Conservation (phyloP, 495 filamentous ascomycete genomes). For the Saxophila tyrrhenica region DNA sequence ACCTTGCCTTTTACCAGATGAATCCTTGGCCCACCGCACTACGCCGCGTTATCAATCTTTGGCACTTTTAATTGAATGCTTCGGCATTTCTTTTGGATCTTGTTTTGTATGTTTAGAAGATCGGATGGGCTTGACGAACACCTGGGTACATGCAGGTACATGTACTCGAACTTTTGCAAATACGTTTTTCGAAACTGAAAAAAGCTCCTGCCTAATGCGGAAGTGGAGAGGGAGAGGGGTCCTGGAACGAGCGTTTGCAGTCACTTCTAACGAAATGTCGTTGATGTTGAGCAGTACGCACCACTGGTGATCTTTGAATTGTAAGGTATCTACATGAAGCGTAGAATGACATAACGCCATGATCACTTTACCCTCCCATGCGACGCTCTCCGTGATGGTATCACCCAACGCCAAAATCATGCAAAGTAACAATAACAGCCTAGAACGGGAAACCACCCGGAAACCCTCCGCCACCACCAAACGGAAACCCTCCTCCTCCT, state of each 20-base stretch:
- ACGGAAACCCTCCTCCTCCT: conserved; percentile 13
- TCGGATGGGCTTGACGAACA: too few species aligned
- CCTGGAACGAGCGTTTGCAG: background rate
- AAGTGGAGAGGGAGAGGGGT: background rate
- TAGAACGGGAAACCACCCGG: background rate
- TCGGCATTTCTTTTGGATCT: background rate
- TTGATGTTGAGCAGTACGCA: too few species aligned
- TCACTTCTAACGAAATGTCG: too few species aligned
- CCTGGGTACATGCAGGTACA: too few species aligned
- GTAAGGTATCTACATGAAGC: too few species aligned
- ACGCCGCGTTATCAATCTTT: conserved; percentile 7
- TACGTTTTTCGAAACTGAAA: too few species aligned
- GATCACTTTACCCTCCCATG: background rate
- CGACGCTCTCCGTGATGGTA: too few species aligned
- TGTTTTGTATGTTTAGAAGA: background rate
- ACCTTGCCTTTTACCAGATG: conserved; percentile 11
- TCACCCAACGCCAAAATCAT: background rate
- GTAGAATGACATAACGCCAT: too few species aligned
- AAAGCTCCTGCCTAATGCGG: background rate
- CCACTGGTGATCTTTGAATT: too few species aligned
- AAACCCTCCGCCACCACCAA: conserved; percentile 3
- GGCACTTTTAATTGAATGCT: background rate
- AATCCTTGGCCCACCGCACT: conserved; percentile 6
- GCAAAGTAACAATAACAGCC: background rate
- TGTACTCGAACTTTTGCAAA: too few species aligned